Conservation (phyloP, 208 protist species). For the Willaertia magna region DNA sequence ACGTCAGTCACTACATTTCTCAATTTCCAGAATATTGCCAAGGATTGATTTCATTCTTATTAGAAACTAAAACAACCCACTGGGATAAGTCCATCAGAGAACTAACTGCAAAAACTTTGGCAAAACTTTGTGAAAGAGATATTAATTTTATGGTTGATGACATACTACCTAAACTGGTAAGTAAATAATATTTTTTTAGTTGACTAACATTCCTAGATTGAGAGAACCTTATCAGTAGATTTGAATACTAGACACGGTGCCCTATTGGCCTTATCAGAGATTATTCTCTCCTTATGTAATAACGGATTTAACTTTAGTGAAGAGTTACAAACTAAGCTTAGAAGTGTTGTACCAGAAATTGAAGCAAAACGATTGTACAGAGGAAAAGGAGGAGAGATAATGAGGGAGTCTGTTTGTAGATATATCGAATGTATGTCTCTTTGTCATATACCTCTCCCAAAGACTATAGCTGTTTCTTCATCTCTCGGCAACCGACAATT, state of each 20-base stretch:
- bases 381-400: constrained; percentile 74
- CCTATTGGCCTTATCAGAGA: constrained; percentile 62
- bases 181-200: neutral
- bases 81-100: constrained; percentile 66
- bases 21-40: constrained; percentile 54
- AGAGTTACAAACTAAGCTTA: neutral
- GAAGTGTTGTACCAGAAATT: constrained; percentile 48
- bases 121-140: constrained; percentile 36
- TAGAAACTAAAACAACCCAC: constrained; percentile 63
- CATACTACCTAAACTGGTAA: neutral
- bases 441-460: constrained; percentile 45
- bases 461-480: constrained; percentile 37
- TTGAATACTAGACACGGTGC: constrained; percentile 73
- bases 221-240: constrained; percentile 30
- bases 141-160: neutral
- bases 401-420: constrained; percentile 68
- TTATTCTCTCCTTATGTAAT: constrained; percentile 50
- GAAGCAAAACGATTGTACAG: constrained; percentile 78
- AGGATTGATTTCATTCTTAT: constrained; percentile 67
- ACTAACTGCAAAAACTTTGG: constrained; percentile 58
- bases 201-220: neutral
- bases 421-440: constrained; percentile 59
- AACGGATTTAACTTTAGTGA: neutral
- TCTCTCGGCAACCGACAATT: constrained; percentile 21
- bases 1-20: constrained; percentile 52